Evolutionary conservation across 345 rosid species (phyloP), one percentile per base, ranked within the genome.

Genomic region (Carallia pectinifolia): DNA sequence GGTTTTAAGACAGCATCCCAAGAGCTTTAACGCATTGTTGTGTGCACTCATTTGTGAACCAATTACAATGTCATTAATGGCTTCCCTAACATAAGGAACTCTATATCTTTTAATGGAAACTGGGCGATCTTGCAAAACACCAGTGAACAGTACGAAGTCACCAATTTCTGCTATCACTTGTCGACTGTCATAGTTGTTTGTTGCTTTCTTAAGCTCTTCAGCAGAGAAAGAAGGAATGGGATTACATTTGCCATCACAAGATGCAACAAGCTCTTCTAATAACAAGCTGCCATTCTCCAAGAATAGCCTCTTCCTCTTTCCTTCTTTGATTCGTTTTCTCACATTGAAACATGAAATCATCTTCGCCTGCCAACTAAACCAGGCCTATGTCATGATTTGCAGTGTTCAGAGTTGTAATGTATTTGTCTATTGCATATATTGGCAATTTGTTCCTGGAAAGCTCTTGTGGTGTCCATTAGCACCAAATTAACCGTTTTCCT

Each of bases 211-310:
- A 18, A 77, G 53, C 31, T 78, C 72, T 31, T 65, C 3, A 8
- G 18, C 55, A 9, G 66, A 73, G 55, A 64, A 78, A 33, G 7
- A 19, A 5, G 52, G 56, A 39, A 78, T 73, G 1, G 75, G 78
- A 12, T 73, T 73, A 9, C 48, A 19, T 61, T 17, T 61, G n/a
- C 75, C 71, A 65, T 73, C 12, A n/a, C 6, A 65, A 18, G 65
- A 69, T 31, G 58, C 15, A 12, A 73, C 34, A 0, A 66, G 54
- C 60, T 65, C 58, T 44, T 69, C 68, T 6, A 73, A 58, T 9
- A 73, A 13, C 23, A 62, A 40, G 15, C 48, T 29, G 6, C 53
- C 61, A 59, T 72, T 65, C 23, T 58, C 23, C 54, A 58, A 8
- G 29, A 63, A 31, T 23, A 44, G 50, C 50, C 50, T 44, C 50